Evolutionary conservation across 208 protist genomes (phyloP).

Genomic region (Herpetomonas samuelpessoai): DNA sequence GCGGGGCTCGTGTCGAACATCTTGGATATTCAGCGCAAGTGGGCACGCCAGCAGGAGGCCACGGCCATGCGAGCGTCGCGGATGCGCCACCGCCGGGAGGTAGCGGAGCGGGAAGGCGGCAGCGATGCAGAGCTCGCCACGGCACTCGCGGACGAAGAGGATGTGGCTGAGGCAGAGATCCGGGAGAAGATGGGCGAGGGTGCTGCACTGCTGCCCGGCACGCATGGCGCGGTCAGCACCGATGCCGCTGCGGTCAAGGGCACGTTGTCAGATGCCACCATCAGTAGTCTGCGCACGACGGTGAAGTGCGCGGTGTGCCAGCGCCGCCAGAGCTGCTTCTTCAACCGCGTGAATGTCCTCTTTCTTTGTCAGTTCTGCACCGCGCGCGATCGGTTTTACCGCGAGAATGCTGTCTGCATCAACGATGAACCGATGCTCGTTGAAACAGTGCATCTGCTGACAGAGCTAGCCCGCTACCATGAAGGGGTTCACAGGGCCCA

Average conservation of each 20-base stretch:
- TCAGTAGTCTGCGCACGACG: constrained; percentile 40
- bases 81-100: background rate
- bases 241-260: background rate
- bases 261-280: constrained; percentile 37
- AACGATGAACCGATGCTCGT: constrained; percentile 73
- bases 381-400: constrained; percentile 75
- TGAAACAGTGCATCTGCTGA: constrained; percentile 46
- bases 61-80: background rate
- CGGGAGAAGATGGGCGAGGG: background rate
- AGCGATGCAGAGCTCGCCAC: background rate
- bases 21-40: constrained; percentile 16
- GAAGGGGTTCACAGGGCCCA: constrained; percentile 29
- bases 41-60: constrained; percentile 10
- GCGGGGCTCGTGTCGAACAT: constrained; percentile 22
- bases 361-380: constrained; percentile 84
- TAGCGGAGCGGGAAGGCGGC: background rate
- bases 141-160: background rate
- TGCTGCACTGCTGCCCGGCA: background rate
- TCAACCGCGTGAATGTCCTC: constrained; percentile 51
- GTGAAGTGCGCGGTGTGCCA: constrained; percentile 64
- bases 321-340: constrained; percentile 52
- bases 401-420: constrained; percentile 76
- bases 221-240: background rate
- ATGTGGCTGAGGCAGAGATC: background rate
- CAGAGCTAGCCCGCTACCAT: constrained; percentile 35